These are phyloP conservation scores for Lepiota brunneoincarnata DNA, from an alignment of 768 basidiomycete species.

Conservation along the genomic window DNA sequence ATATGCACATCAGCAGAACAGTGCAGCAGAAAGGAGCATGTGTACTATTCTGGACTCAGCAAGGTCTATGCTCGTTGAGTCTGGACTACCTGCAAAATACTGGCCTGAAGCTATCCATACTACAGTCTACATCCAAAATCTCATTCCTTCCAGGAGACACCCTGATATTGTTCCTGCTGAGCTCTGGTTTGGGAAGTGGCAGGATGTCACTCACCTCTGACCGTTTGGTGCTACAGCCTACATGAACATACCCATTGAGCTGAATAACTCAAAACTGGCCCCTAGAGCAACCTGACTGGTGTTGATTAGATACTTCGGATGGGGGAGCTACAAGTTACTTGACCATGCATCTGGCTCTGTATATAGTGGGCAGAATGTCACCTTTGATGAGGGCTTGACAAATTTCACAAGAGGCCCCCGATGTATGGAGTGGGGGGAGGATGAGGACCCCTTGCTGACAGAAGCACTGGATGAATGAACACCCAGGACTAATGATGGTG, in stretches of 20 bases:
- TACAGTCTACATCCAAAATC: slow-evolving; percentile 23
- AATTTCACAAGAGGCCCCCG: slow-evolving; percentile 20
- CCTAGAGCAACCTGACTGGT: slow-evolving; percentile 15
- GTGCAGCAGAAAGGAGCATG: no score
- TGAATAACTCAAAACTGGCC: slow-evolving; percentile 16
- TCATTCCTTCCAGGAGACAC: slow-evolving; percentile 19
- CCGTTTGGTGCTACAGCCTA: no score
- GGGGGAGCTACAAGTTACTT: slow-evolving; percentile 16
- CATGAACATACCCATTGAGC: slow-evolving; percentile 23
- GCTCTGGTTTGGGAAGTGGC: slow-evolving; percentile 15
- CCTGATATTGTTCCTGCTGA: slow-evolving; percentile 15
- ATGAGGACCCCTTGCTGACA: no score
- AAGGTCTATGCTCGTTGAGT: no score
- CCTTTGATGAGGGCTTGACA: slow-evolving; percentile 21
- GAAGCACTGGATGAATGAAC: neutral
- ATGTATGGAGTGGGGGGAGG: neutral
- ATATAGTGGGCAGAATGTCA: slow-evolving; percentile 16
- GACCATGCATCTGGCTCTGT: slow-evolving; percentile 6
- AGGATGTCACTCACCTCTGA: slow-evolving; percentile 20
- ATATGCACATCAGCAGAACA: slow-evolving; percentile 8
- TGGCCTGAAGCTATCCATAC: no score
- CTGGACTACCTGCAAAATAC: no score
- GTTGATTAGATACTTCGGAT: slow-evolving; percentile 18
- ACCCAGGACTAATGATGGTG: no score
- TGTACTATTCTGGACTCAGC: no score